Conservation (phyloP, 306 rosid species). For the Begonia peltatifolia region DNA sequence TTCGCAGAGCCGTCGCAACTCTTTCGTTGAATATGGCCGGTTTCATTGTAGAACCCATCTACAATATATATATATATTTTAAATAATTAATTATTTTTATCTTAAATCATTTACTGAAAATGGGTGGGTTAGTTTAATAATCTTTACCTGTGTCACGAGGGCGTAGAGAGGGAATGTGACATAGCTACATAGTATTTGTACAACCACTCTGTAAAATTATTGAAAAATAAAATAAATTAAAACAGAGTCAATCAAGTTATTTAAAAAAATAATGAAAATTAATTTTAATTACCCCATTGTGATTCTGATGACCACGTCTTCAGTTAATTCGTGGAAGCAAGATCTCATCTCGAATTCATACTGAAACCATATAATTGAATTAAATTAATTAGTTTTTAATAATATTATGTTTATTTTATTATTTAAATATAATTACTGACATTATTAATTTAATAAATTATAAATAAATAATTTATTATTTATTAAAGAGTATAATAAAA, state of each 20-base stretch:
- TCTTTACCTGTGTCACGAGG: conserved; percentile 69
- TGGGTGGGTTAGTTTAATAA: not conserved
- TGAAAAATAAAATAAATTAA: not conserved
- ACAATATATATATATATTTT: not conserved
- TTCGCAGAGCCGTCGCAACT: conserved; percentile 50
- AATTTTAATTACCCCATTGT: conserved; percentile 58
- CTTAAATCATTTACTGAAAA: not conserved
- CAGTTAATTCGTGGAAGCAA: conserved; percentile 45
- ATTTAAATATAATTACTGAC: too few relatives aligned
- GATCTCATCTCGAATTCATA: conserved; percentile 47
- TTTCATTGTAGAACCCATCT: conserved; percentile 89
- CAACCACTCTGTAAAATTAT: conserved; percentile 31
- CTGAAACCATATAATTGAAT: conserved; percentile 16
- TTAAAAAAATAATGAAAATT: not conserved
- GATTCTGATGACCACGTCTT: conserved; percentile 52
- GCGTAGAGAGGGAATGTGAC: conserved; percentile 89
- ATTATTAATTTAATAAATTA: too few relatives aligned
- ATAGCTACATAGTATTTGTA: conserved; percentile 80
- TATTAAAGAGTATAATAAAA: too few relatives aligned
- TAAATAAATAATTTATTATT: too few relatives aligned
- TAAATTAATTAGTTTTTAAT: too few relatives aligned
- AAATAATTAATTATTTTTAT: not conserved
- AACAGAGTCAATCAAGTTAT: not conserved
- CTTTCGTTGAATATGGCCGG: conserved; percentile 70
- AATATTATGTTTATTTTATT: too few relatives aligned